These are phyloP conservation scores for Parietichytrium sp. DNA, from an alignment of 108 stramenopile species.

Conservation along the genomic window DNA sequence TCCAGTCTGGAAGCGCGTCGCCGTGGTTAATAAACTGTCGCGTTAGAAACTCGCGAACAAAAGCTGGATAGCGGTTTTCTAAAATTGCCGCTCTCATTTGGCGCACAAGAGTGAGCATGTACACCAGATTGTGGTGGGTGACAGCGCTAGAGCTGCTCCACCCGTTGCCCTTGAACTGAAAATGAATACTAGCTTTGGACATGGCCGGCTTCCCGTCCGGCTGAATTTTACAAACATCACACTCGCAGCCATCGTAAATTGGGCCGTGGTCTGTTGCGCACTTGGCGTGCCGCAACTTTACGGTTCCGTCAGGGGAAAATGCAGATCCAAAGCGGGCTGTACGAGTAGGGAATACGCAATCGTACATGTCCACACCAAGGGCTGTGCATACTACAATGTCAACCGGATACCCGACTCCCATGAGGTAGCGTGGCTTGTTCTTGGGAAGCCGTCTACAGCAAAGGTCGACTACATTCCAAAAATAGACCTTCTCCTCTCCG, in stretches of 20 bases:
- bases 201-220: constrained; percentile 54
- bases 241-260: constrained; percentile 74
- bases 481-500: constrained; percentile 90
- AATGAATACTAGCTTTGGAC: constrained; percentile 72
- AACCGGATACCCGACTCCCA: constrained; percentile 97
- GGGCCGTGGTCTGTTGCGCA: constrained; percentile 65
- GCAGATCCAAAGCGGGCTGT: constrained; percentile 94
- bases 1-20: constrained; percentile 75
- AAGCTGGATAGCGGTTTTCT: constrained; percentile 68
- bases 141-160: constrained; percentile 77
- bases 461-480: constrained; percentile 94
- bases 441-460: constrained; percentile 79
- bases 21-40: constrained; percentile 68
- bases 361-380: constrained; percentile 95
- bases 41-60: constrained; percentile 69
- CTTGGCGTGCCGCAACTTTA: constrained; percentile 73
- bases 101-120: constrained; percentile 82
- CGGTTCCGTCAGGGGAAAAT: constrained; percentile 70
- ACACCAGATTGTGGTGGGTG: constrained; percentile 90
- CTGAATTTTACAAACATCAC: constrained; percentile 65
- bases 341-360: constrained; percentile 96
- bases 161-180: constrained; percentile 69
- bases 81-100: constrained; percentile 85
- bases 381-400: constrained; percentile 95
- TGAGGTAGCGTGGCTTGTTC: constrained; percentile 86